Evolutionary conservation across 106 monocot genomes (phyloP), one percentile per base, ranked within the genome.

Genomic region (Vanilla planifolia): DNA sequence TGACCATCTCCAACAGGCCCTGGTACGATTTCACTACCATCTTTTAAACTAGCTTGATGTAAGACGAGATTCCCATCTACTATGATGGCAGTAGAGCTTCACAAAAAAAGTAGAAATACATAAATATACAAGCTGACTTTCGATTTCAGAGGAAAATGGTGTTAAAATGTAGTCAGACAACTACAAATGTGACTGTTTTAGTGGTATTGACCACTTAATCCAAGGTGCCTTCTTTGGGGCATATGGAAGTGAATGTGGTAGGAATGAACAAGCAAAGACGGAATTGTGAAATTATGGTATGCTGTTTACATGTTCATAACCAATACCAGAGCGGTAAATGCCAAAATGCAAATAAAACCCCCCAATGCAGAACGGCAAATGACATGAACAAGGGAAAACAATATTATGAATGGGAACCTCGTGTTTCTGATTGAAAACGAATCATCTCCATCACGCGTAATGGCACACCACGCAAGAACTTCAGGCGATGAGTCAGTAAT

Each of bases 11-110:
- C 60, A 61, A 68, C 29, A 58, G 83, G 75, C 16, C 83, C 86
- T 34, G 90, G 50, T 51, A 86, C 57, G 33, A 96, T 78, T 74
- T 90, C 69, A 67, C 71, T 81, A 61, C 90, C 91, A 59, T 57
- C 61, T 61, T 66, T 70, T 15, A 96, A 84, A 55, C 68, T 66
- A 19, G 66, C 48, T 67, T 77, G 79, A 64, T 70, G 70, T 73
- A 65, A 51, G 62, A 89, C 28, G 40, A 69, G 10, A 33, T 19
- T 64, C 48, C 79, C 83, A 83, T 89, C 78, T 61, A 87, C 81
- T 62, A 75, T 33, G 65, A 96, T 87, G 48, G 68, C 30, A 59
- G 62, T 56, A 16, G 74, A 60, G 50, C 95, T 96, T 83, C 20
- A 71, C 19, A 28, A 52, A 27, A 56, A 27, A 33, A 7, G 17